Evolutionary conservation across 1,284 basidiomycete species (phyloP).

Genomic region (Coniophora puteana): DNA sequence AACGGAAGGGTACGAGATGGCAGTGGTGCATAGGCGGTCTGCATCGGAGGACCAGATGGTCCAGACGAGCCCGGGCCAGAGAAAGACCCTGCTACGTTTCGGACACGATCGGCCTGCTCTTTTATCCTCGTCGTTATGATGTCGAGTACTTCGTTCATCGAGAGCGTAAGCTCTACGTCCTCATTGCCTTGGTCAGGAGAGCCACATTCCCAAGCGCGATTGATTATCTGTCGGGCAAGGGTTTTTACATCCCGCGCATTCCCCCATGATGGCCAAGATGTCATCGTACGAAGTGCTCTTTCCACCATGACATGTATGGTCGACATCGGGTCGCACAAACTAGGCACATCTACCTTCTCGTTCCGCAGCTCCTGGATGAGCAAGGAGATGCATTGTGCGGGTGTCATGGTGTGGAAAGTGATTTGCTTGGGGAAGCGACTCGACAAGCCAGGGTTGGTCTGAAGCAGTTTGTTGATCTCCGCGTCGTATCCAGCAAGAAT

Average conservation of each 20-base stretch:
- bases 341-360: constrained; percentile 31
- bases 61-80: constrained; percentile 2
- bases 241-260: constrained; percentile 54
- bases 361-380: constrained; percentile 39
- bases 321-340: constrained; percentile 28
- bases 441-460: constrained; percentile 49
- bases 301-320: constrained; percentile 27
- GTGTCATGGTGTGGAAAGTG: constrained; percentile 41
- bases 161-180: constrained; percentile 17
- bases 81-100: no score
- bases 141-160: constrained; percentile 12
- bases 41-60: background rate
- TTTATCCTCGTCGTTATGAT: constrained; percentile 18
- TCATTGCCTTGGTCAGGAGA: background rate
- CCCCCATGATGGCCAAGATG: constrained; percentile 44
- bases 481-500: constrained; percentile 59
- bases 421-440: constrained; percentile 59
- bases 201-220: no score
- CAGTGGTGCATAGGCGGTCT: no score
- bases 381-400: constrained; percentile 41
- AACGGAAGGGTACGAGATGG: no score
- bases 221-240: constrained; percentile 39
- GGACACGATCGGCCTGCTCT: no score
- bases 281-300: constrained; percentile 31
- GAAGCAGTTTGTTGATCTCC: constrained; percentile 51